Evolutionary conservation across 176 grass and related monocot genomes (phyloP), one percentile per base, ranked within the genome.

Genomic region (Ananas comosus): DNA sequence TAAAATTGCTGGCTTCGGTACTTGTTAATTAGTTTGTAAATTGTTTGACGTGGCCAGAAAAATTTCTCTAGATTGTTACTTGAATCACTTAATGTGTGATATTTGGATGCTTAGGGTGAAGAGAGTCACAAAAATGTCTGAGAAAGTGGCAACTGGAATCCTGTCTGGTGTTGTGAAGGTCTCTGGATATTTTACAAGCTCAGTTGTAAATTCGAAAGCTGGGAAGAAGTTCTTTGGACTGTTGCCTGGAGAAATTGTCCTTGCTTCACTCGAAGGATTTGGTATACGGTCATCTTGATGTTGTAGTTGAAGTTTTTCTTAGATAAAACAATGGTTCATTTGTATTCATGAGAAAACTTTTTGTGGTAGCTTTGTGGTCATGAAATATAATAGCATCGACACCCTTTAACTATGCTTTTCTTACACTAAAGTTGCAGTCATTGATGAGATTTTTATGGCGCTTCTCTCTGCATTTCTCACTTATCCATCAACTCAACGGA

Each of bases 211-310:
- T 81, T 91, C 85, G 0, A 96, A 83, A 81, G 83, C 78, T 69
- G 85, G 91, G 16, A 96, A 96, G 80, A 91, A 96, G 47, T 83
- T 91, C 13, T 83, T 86, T 21, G 71, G 57, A 28, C 0, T 88
- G 0, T 53, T 91, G 65, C 85, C 91, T 65, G 91, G 85, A 74
- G 91, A 96, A 63, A 87, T 96, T 66, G 74, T 96, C 71, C 85
- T 96, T 85, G 91, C 88, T 80, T 91, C 91, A 4, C 85, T 96
- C 58, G 91, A 91, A 70, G 91, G 91, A 79, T 96, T 96, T 66
- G 83, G 91, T 90, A 85, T 16, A 76, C 67, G 16, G 17, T 61
- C 49, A 69, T 14, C 81, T 77, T 56, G 50, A 79, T 47, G 27
- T 64, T n/a, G 21, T 49, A 2, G 29, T 5, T 73, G 2, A 42